Evolutionary conservation across 495 filamentous ascomycete genomes (phyloP).

Genomic region (Hapsidospora chrysogenum): DNA sequence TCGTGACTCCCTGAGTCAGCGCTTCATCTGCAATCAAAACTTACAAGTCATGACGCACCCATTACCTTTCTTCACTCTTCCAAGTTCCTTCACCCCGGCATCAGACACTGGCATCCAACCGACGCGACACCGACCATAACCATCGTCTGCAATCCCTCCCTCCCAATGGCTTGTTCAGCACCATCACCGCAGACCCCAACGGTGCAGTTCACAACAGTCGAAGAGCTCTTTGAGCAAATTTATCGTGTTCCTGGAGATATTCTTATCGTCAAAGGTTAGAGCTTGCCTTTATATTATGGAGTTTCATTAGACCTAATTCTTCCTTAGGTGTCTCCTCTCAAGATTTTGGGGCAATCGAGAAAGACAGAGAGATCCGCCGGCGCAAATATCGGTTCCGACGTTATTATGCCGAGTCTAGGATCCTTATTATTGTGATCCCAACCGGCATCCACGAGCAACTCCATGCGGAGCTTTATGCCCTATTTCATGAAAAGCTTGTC

Average conservation of each 20-base stretch:
- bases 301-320: neutral
- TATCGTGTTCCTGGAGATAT: neutral
- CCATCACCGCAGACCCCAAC: too few relatives aligned
- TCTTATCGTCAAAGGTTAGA: neutral
- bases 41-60: too few relatives aligned
- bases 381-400: slow-evolving; percentile 10
- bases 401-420: slow-evolving; percentile 5
- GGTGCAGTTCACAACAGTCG: neutral
- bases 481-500: slow-evolving; percentile 4
- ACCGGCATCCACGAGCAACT: slow-evolving; percentile 8
- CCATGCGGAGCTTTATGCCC: slow-evolving; percentile 4
- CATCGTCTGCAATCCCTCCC: too few relatives aligned
- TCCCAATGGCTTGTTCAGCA: too few relatives aligned
- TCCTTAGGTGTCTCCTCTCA: neutral
- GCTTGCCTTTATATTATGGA: neutral
- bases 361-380: slow-evolving; percentile 5
- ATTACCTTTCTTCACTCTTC: too few relatives aligned
- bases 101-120: too few relatives aligned
- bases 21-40: too few relatives aligned
- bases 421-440: slow-evolving; percentile 8
- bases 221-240: neutral
- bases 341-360: slow-evolving; percentile 5
- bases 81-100: too few relatives aligned
- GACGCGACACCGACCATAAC: too few relatives aligned
- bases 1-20: too few relatives aligned